Evolutionary conservation across 225 moss, liverwort and hornwort genomes (phyloP).

Genomic region (Bryoerythrophyllum caledonicum): DNA sequence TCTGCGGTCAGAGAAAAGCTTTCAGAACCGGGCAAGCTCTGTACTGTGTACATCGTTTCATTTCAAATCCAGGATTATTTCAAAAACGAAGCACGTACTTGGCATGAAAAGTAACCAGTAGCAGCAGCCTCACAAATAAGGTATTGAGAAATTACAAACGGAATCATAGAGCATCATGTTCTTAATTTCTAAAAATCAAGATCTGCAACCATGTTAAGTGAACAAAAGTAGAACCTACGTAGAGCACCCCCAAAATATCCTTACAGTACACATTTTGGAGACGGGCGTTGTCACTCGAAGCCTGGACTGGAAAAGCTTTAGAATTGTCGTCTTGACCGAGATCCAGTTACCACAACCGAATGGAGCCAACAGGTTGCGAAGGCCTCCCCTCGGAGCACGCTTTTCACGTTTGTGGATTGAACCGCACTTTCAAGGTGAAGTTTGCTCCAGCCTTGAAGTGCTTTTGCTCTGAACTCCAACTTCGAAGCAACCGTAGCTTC

Average conservation of each 20-base stretch:
- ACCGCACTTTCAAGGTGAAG: too few relatives aligned
- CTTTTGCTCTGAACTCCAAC: too few relatives aligned
- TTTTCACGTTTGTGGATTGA: constrained; percentile 28
- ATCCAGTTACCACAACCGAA: constrained; percentile 56
- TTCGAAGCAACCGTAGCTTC: too few relatives aligned
- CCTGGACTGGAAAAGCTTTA: constrained; percentile 19
- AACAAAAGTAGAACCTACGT: constrained; percentile 39
- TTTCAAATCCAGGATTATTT: background rate
- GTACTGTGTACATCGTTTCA: background rate
- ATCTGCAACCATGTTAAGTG: background rate
- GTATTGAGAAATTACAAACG: background rate
- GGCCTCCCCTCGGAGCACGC: constrained; percentile 31
- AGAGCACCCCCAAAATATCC: constrained; percentile 58
- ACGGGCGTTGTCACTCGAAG: constrained; percentile 20
- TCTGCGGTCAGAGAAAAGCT: constrained; percentile 34
- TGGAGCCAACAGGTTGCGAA: constrained; percentile 64
- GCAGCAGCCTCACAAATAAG: constrained; percentile 1
- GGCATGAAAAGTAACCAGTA: background rate
- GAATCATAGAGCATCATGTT: background rate
- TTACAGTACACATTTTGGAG: constrained; percentile 55
- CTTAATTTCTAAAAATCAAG: background rate
- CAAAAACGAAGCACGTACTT: constrained; percentile 5
- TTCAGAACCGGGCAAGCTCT: background rate
- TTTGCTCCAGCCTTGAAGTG: too few relatives aligned
- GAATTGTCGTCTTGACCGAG: constrained; percentile 38